Base-by-base conservation (phyloP, 257 asterid species). In the Osmanthus fragrans region DNA sequence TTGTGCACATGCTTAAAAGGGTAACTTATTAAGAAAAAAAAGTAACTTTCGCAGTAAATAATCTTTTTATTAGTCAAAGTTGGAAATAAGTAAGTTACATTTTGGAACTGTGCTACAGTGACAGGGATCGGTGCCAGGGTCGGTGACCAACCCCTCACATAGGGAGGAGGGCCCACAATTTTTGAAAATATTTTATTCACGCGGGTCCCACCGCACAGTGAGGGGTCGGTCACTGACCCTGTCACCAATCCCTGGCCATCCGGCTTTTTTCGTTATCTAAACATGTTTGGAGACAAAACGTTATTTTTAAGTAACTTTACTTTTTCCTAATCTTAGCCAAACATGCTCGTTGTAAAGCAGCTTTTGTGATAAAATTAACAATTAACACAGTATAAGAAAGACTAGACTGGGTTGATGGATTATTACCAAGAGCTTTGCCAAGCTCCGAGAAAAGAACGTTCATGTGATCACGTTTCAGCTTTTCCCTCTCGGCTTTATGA, bases 401-500 rank as follows among this genome's bases (percentile, higher is more conserved):
- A 42, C 76, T 21, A 56, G 69, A 75, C 66, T 12, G 12, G 33
- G 64, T 19, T 37, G 74, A 71, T 63, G 74, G 73, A 65, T 76
- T 18, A 56, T 54, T 85, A 89, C 96, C 90, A n/a, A 88, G 82
- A 63, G 84, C 84, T 69, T 75, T 84, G 49, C 83, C 82, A 9
- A 91, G 90, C 76, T 91, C 87, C 73, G 76, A n/a, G 78, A 89
- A 91, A 45, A 89, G 79, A 0, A 85, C 90, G 54, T 91, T 91
- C 85, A 91, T 82, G 51, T 78, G 86, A 73, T 88, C 94, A 1
- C 94, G 90, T 68, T 91, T 91, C 82, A 79, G 82, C 87, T 89
- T 91, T 88, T 91, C 96, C 87, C 96, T 86, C 68, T 83, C 90
- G 9, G 96, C 92, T 79, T 91, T 89, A 77, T 88, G 86, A 71